A percentile compares a stretch with the other conserved stretches of the same genome.
phyloP scores from a whole-genome alignment of 2,329 filamentous ascomycete genomes.

The Didymella exigua region DNA sequence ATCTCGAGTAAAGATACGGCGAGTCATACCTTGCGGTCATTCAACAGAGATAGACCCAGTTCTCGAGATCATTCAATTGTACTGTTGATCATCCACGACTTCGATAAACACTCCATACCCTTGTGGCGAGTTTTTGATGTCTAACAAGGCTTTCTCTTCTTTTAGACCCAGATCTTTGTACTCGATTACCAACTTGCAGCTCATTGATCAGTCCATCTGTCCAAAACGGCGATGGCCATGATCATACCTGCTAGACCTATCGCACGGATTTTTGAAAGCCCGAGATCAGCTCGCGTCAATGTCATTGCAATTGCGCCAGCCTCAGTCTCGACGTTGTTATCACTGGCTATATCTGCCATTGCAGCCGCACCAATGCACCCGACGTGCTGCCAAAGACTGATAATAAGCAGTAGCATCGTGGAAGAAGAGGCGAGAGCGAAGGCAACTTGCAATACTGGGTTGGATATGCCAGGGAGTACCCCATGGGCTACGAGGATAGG shows the following conservation, averaged over 20 bases:
- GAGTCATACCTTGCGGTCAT: background rate
- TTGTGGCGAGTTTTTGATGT: no score
- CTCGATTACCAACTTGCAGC: no score
- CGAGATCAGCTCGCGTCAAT: no score
- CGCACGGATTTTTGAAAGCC: no score
- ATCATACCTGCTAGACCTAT: no score
- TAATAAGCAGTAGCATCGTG: slow-evolving; percentile 68
- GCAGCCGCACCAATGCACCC: slow-evolving; percentile 95
- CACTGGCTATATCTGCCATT: slow-evolving; percentile 89
- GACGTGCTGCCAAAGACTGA: slow-evolving; percentile 86
- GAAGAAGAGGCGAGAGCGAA: slow-evolving; percentile 84
- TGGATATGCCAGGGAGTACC: no score
- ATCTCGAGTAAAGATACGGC: background rate
- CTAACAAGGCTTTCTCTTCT: no score
- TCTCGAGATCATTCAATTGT: background rate
- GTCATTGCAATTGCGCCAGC: slow-evolving; percentile 90
- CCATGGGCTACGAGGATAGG: no score
- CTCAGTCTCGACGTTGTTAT: slow-evolving; percentile 84
- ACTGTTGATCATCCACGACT: background rate
- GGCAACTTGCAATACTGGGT: slow-evolving; percentile 88
- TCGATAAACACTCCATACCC: no score
- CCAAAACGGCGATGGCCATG: no score
- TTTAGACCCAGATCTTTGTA: no score
- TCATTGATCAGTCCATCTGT: no score
- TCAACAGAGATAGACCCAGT: background rate